Evolutionary conservation across 305 asterid genomes (phyloP).

Genomic region (Fraxinus latifolia): DNA sequence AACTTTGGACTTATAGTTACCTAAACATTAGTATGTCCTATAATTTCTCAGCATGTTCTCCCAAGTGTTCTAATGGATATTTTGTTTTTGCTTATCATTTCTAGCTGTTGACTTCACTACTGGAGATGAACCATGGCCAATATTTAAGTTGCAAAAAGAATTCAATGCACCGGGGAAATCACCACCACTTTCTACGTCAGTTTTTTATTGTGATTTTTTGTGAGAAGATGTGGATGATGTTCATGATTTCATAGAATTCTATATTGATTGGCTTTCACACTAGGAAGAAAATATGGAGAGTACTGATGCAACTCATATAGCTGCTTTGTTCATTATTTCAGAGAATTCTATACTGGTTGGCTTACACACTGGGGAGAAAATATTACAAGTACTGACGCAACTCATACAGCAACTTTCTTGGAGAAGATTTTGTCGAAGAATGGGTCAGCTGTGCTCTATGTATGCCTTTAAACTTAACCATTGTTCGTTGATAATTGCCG

Average conservation of each 20-base stretch:
- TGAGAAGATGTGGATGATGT: slow-evolving; percentile 1
- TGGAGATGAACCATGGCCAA: slow-evolving; percentile 83
- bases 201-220: slow-evolving; percentile 22
- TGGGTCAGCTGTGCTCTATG: slow-evolving; percentile 93
- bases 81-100: slow-evolving; percentile 3
- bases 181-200: slow-evolving; percentile 85
- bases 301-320: not conserved
- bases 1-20: slow-evolving; percentile 11
- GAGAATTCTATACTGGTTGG: slow-evolving; percentile 97
- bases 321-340: slow-evolving; percentile 29
- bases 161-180: slow-evolving; percentile 85
- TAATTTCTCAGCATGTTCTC: not conserved
- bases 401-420: slow-evolving; percentile 60
- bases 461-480: slow-evolving; percentile 38
- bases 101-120: slow-evolving; percentile 86
- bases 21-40: not conserved
- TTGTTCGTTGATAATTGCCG: slow-evolving; percentile 21
- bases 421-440: slow-evolving; percentile 72
- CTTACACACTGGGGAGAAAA: slow-evolving; percentile 94
- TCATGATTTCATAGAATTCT: not conserved
- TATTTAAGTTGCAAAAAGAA: slow-evolving; percentile 75
- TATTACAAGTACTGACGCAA: slow-evolving; percentile 74
- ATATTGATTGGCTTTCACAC: not conserved
- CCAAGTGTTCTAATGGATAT: not conserved
- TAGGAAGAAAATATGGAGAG: not conserved